Conservation (phyloP, 2,329 filamentous ascomycete genomes). For the Aspergillus flavus region DNA sequence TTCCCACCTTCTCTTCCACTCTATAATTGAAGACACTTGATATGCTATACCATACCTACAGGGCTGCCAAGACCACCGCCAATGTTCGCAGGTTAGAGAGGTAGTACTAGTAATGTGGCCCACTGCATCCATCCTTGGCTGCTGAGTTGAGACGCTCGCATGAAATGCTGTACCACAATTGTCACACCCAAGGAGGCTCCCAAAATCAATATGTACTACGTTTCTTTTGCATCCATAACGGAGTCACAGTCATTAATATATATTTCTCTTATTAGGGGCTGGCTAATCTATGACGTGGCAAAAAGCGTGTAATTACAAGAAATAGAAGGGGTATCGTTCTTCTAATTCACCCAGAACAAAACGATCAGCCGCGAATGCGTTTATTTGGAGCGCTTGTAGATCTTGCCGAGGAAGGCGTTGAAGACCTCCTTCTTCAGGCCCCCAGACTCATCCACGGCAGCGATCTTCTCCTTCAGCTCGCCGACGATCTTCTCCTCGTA, state of each 20-base stretch:
- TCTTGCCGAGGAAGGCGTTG: conserved; percentile 88
- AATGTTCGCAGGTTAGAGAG: not conserved
- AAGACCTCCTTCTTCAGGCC: conserved; percentile 91
- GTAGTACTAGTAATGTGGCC: not conserved
- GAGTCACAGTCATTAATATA: not conserved
- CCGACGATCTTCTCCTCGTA: conserved; percentile 86
- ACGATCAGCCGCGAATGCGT: not conserved
- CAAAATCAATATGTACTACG: not conserved
- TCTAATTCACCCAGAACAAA: not conserved
- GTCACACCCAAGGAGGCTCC: not conserved
- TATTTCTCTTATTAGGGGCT: not conserved
- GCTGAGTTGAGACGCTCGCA: not conserved
- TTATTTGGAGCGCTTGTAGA: conserved; percentile 97
- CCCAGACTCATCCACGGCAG: conserved; percentile 77
- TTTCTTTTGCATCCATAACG: not conserved
- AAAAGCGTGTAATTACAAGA: not conserved
- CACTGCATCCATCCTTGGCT: not conserved
- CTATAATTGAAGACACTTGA: not conserved
- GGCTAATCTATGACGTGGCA: conserved; percentile 8
- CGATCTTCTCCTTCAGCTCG: conserved; percentile 77
- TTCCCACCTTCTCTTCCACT: not conserved
- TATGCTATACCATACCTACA: not conserved
- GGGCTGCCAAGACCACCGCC: not conserved
- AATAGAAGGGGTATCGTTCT: conserved; percentile 10
- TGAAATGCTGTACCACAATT: not conserved